Base-by-base conservation (phyloP, 257 asterid genomes). In the Gynochthodes officinalis region DNA sequence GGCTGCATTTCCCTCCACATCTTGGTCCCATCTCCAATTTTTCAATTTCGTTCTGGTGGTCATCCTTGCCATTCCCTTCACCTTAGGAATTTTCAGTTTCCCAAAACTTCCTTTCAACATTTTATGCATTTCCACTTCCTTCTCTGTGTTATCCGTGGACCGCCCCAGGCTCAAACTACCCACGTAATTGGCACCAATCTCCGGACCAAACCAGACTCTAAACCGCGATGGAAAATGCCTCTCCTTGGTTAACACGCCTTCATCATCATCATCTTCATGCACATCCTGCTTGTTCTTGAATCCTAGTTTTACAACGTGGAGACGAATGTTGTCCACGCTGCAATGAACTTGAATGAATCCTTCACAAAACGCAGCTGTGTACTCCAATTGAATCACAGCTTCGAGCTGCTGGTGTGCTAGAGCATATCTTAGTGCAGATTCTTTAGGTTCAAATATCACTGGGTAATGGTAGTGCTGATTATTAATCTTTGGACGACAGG, bases 21-120 rank as follows among this genome's bases (percentile, higher is more conserved):
- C 98, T 39, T 89, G 98, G 79, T 92, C 97, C 96, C 93, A 92
- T 74, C 97, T 90, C 98, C 98, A 92, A 35, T 85, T 87, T 80
- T 80, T 92, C 64, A 89, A 65, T 55, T 77, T 90, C 9, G 93
- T 74, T 82, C 79, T 82, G 0, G 86, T 87, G 4, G 86, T 84
- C 86, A 84, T 82, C 9, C 78, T 89, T 1, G 92, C 85, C 81
- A 21, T 71, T 0, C 88, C 86, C 75, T 85, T 90, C 86, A 90
- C 90, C 71, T 75, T 69, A 0, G 90, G 85, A 3, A 55, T 73
- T 70, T 83, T 90, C 11, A 63, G 1, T 2, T 89, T 82, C 25
- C 86, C 92, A 0, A 78, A 82, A 73, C 57, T 79, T 15, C 96
- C 97, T 82, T 89, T 89, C 78, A 90, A 8, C 39, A 82, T 81